phyloP scores from a whole-genome alignment of 371 early-diverging fungal genomes.

The Smittium culicis region DNA sequence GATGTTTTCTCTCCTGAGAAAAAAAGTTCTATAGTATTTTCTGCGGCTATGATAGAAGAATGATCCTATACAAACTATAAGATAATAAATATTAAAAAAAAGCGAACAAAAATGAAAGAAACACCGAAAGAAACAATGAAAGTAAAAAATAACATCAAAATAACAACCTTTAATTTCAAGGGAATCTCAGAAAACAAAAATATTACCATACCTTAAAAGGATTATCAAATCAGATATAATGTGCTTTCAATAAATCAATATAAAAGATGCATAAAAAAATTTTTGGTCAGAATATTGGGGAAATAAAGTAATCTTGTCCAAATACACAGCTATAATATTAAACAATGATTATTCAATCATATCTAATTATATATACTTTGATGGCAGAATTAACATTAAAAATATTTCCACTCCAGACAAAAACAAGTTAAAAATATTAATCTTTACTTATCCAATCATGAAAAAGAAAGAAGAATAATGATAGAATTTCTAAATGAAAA shows the following conservation, averaged over 20 bases:
- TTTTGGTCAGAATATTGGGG: constrained; percentile 1
- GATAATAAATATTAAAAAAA: not conserved
- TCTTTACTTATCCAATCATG: constrained; percentile 1
- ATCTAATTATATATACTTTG: not conserved
- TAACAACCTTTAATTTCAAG: not conserved
- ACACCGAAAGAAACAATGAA: not conserved
- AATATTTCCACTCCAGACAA: not conserved
- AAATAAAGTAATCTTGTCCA: not conserved
- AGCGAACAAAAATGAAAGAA: not conserved
- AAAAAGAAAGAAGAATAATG: constrained; percentile 1
- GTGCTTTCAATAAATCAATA: constrained; percentile 7
- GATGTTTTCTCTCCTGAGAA: no score
- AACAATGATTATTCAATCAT: not conserved
- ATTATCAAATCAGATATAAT: constrained; percentile 2
- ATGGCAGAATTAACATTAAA: constrained; percentile 3
- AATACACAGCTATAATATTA: constrained; percentile 4
- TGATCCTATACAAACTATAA: not conserved
- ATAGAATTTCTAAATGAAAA: constrained; percentile 4
- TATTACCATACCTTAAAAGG: not conserved
- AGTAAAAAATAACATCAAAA: not conserved
- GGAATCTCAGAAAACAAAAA: constrained; percentile 2
- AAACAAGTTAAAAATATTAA: not conserved
- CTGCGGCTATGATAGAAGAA: no score
- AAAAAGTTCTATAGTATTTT: no score
- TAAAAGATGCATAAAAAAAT: constrained; percentile 5